Base-by-base conservation (phyloP, 2,329 filamentous ascomycete species). In the Aspergillus neoniger region DNA sequence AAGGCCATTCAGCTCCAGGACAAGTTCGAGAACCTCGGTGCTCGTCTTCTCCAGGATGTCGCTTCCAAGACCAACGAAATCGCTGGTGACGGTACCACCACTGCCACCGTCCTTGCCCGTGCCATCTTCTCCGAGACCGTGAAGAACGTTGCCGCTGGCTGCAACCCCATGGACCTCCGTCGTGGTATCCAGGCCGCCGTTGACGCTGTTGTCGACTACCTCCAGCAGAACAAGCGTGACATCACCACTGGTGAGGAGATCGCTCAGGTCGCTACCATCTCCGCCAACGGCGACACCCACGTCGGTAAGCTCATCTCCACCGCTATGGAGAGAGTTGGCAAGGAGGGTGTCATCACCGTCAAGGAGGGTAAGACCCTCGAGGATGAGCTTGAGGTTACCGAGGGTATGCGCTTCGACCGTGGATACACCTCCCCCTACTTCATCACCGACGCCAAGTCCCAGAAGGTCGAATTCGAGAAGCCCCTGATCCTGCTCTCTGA, bases 401-500 rank as follows among this genome's bases (percentile, higher is more conserved):
- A 99, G 89, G 95, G 95, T 78, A 99, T 99, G 95, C 92, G 95
- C 80, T 99, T 99, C 83, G 95, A 99, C 87, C 94, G 95, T 76
- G 95, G 95, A 65, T 99, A 90, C 81, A 94, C 96, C 77, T 99
- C 95, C 25, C 93, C 95, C 71, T 99, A 99, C 89, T 99, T 99
- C 86, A 99, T 99, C 85, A 99, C 95, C 83, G 95, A 99, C 76
- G 83, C 92, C 86, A 99, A 99, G 89, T 81, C 93, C 62, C 92
- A 96, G 80, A 99, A 99, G 88, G 93, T 98, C 60, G 95, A 99
- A 83, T 99, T 99, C 70, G 95, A 99, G 88, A 98, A 99, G 87
- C 95, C 95, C 67, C 82, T 99, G 76, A 95, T 99, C 78, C 91
- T 99, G 54, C 91, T 99, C 58, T 98, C 95, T 8, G 95, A 99